These are phyloP conservation scores for Phialophora macrospora DNA, from an alignment of 2,329 filamentous ascomycete genomes.

Conservation along the genomic window DNA sequence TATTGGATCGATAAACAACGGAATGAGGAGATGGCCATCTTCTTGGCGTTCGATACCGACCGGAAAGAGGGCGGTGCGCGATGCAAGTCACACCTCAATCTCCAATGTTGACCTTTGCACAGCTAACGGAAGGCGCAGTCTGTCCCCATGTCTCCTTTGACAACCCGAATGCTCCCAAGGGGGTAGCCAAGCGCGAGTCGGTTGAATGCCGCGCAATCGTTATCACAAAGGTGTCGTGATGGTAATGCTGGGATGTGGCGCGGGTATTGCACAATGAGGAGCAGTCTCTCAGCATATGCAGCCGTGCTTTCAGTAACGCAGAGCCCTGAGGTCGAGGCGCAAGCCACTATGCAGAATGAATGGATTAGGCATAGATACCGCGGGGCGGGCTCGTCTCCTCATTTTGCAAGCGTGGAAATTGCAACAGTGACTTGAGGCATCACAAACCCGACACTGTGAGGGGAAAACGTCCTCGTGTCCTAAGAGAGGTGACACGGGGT, in stretches of 20 bases:
- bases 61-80: constrained; percentile 3
- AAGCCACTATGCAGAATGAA: background rate
- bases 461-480: background rate
- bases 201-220: constrained; percentile 23
- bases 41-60: constrained; percentile 28
- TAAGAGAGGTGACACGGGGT: background rate
- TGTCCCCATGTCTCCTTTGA: constrained; percentile 27
- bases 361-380: background rate
- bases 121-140: constrained; percentile 10
- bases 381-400: background rate
- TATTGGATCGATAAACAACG: constrained; percentile 40
- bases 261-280: background rate
- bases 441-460: background rate
- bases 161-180: constrained; percentile 9
- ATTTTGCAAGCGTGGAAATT: background rate
- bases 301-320: background rate
- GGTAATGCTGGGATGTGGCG: background rate
- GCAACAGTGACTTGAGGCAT: background rate
- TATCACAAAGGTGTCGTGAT: constrained; percentile 20
- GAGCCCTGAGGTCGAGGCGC: background rate
- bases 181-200: constrained; percentile 8
- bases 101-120: background rate
- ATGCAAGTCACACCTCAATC: constrained; percentile 6
- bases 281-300: background rate
- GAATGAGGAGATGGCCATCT: constrained; percentile 35